Evolutionary conservation across 306 rosid species (phyloP).

Genomic region (Coriaria nepalensis): DNA sequence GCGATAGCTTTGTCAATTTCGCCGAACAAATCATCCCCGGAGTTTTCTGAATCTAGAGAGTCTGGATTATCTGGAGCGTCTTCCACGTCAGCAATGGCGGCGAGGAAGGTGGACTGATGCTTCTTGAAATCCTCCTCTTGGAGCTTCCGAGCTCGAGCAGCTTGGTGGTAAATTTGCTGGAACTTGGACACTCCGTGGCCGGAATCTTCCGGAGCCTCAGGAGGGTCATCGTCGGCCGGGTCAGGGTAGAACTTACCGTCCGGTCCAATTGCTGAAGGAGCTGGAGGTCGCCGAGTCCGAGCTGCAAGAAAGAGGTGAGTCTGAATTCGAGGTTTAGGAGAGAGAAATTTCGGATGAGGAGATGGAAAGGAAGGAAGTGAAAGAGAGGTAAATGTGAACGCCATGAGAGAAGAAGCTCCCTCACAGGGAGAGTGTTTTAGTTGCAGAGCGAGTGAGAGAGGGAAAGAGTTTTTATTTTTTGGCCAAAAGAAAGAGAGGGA

Average conservation of each 20-base stretch:
- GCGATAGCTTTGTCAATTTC: constrained; percentile 84
- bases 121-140: constrained; percentile 59
- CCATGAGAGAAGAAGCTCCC: constrained; percentile 23
- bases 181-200: constrained; percentile 64
- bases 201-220: constrained; percentile 57
- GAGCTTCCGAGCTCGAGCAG: constrained; percentile 56
- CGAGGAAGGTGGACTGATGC: constrained; percentile 64
- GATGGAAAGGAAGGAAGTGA: constrained; percentile 30
- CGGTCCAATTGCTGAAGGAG: constrained; percentile 37
- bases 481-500: too few relatives aligned
- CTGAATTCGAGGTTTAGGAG: constrained; percentile 20
- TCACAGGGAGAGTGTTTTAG: too few relatives aligned
- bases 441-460: too few relatives aligned
- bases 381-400: constrained; percentile 40
- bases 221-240: constrained; percentile 82
- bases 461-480: too few relatives aligned
- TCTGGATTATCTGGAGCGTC: constrained; percentile 42
- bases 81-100: constrained; percentile 72
- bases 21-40: constrained; percentile 67
- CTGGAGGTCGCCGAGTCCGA: constrained; percentile 18
- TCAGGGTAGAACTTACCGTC: constrained; percentile 68
- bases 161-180: constrained; percentile 69
- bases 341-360: constrained; percentile 18
- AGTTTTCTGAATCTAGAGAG: constrained; percentile 13
- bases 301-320: constrained; percentile 11